Evolutionary conservation across 2,329 filamentous ascomycete species (phyloP), one percentile per base, ranked within the genome.

Genomic region (Fusarium protoensiforme): DNA sequence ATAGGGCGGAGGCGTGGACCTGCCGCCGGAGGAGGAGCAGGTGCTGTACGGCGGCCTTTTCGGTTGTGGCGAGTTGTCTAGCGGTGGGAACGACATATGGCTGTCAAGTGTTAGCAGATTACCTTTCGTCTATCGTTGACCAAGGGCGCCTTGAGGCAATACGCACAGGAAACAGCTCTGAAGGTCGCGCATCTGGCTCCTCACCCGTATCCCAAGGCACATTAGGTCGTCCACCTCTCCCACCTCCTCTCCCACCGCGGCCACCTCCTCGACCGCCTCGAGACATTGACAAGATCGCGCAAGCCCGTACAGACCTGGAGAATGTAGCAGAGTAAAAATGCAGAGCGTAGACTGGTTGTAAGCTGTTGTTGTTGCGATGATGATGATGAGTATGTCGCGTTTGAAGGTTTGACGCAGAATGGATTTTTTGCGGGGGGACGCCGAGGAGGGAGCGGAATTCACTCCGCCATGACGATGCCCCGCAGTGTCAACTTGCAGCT

Each of bases 91-190:
- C 84, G 24, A 83, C 75, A 79, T 88, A 90, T 67, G 85, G 83
- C 88, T 90, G 58, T 33, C 29, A 35, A 10, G 48, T 72, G 58
- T 74, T 48, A 75, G 73, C 41, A 24, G 65, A 27, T 10, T 33
- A 35, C 14, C 51, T 35, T 6, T 18, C 13, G 9, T 36, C 11
- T 16, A 22, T 31, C 29, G 4, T 29, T 14, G 3, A 8, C 2
- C 11, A 16, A 51, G 3, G 16, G 1, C 2, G 2, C 7, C 2
- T 48, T 3, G 46, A 5, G 10, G 16, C 1, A 7, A 35, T 54
- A 75, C 85, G 68, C 79, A 89, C 88, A 0, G 89, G 89, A 68
- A 91, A 91, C 11, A 89, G 85, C 73, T 91, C 89, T n/a, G 87
- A 87, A 8, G 89, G 89, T 35, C 87, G 84, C 60, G 85, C 85